Conservation (phyloP, 257 asterid genomes). For the Cordia subcordata region DNA sequence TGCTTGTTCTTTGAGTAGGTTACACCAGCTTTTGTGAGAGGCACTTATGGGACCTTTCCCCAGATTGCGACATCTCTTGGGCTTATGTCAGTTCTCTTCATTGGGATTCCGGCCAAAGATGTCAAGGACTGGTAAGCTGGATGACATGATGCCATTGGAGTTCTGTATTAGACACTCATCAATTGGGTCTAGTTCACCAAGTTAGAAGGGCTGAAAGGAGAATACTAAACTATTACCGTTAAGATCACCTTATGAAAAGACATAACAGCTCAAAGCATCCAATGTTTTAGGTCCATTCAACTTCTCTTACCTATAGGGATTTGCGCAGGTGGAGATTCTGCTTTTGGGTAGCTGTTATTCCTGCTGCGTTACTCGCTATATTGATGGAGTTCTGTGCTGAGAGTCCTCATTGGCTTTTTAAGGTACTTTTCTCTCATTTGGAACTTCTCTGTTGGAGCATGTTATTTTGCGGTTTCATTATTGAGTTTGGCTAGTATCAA, state of each 20-base stretch:
- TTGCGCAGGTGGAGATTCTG: constrained; percentile 91
- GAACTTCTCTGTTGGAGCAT: neutral
- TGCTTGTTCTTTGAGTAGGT: constrained; percentile 48
- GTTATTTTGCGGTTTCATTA: too few relatives aligned
- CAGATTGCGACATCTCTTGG: constrained; percentile 95
- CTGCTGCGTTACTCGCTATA: constrained; percentile 76
- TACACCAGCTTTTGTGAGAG: constrained; percentile 88
- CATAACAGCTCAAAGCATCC: neutral
- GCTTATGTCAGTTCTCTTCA: constrained; percentile 58
- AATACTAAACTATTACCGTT: too few relatives aligned
- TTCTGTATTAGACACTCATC: neutral
- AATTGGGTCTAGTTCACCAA: neutral
- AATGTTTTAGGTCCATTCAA: neutral
- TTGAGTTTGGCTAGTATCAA: neutral
- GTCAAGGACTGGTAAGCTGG: constrained; percentile 64
- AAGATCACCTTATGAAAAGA: too few relatives aligned
- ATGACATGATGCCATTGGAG: constrained; percentile 3
- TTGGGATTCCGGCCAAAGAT: constrained; percentile 81
- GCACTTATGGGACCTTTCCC: constrained; percentile 85
- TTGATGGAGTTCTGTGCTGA: constrained; percentile 77
- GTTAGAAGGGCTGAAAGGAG: neutral
- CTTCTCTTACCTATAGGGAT: constrained; percentile 10
- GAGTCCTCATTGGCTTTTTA: constrained; percentile 94
- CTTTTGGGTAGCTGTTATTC: constrained; percentile 83
- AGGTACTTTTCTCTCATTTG: constrained; percentile 36